These are phyloP conservation scores for Pestalotiopsis sp. DNA, from an alignment of 2,329 filamentous ascomycete genomes.

Conservation along the genomic window DNA sequence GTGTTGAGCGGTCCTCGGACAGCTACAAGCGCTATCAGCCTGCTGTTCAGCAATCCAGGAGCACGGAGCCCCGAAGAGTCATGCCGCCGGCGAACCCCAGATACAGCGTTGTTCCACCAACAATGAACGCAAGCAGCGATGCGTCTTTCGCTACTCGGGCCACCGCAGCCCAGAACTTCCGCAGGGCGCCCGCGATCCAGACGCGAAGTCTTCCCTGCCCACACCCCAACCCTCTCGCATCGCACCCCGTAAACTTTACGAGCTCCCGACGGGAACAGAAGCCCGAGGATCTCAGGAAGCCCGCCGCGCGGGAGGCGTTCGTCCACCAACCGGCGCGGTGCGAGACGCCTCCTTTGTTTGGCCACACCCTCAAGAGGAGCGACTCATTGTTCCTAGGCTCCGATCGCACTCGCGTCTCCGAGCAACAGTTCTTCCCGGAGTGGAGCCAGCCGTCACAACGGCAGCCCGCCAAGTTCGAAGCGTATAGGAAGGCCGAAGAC, in stretches of 20 bases:
- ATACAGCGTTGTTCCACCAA: background rate
- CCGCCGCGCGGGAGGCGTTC: background rate
- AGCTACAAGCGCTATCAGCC: background rate
- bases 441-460: background rate
- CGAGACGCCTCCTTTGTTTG: background rate
- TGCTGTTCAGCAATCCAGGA: background rate
- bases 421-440: constrained; percentile 21
- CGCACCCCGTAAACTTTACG: background rate
- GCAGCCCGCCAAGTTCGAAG: background rate
- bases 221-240: background rate
- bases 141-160: background rate
- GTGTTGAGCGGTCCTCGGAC: background rate
- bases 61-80: background rate
- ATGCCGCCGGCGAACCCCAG: background rate
- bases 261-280: background rate
- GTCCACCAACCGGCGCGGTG: background rate
- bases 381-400: constrained; percentile 22
- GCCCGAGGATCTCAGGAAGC: background rate
- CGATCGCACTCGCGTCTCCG: background rate
- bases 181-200: background rate
- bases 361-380: background rate
- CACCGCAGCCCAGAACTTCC: background rate
- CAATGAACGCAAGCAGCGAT: background rate
- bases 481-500: constrained; percentile 9
- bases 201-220: background rate